phyloP scores from a whole-genome alignment of 345 rosid genomes.

The Gossypium raimondii region DNA sequence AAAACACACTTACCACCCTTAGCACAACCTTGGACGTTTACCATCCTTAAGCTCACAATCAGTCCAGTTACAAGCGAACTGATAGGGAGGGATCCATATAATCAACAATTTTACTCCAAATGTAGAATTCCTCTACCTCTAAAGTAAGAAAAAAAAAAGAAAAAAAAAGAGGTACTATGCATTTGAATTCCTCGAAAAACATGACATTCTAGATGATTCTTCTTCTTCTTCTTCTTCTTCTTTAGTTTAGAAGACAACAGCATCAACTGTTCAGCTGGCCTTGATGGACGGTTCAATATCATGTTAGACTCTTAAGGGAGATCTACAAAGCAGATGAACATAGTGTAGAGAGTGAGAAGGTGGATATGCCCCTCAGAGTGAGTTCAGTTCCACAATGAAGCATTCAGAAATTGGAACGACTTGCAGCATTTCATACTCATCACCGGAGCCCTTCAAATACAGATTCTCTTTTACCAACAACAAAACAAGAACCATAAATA shows the following conservation, averaged over 20 bases:
- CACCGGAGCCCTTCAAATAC: not conserved
- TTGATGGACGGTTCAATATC: not conserved
- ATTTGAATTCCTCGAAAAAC: not conserved
- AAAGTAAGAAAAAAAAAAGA: not conserved
- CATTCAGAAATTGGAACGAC: constrained; percentile 16
- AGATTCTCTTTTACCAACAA: not conserved
- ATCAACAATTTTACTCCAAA: too few species aligned
- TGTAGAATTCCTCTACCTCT: too few species aligned
- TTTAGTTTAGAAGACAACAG: not conserved
- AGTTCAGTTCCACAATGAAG: constrained; percentile 7
- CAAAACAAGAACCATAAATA: not conserved
- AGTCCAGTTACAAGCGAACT: too few species aligned
- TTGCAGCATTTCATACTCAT: not conserved
- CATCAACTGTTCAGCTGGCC: not conserved
- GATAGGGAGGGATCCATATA: not conserved
- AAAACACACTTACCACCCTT: too few species aligned
- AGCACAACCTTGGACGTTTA: too few species aligned
- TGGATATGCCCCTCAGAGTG: constrained; percentile 10
- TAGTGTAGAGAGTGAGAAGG: not conserved
- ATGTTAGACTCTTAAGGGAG: too few species aligned
- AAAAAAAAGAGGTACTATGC: not conserved
- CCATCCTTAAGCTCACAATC: not conserved
- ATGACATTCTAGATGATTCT: too few species aligned
- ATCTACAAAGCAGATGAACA: not conserved
- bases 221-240: too few species aligned